Evolutionary conservation across 495 filamentous ascomycete genomes (phyloP).

Genomic region (Xylaria grammica): DNA sequence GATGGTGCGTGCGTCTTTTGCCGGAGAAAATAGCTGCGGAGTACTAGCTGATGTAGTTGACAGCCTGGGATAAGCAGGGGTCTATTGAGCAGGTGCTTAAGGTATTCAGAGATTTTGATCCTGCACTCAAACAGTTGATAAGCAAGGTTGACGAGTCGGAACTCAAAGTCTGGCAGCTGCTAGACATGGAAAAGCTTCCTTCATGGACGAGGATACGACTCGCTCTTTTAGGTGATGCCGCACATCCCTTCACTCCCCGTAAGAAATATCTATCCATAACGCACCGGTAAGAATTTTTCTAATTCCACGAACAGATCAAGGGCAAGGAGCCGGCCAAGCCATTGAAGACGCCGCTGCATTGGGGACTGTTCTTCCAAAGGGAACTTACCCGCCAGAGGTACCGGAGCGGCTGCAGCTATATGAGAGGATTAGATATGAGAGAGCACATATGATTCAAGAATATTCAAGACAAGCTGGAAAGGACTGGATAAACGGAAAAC

Average conservation of each 20-base stretch:
- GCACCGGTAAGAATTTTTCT: background rate
- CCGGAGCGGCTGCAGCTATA: conserved; percentile 58
- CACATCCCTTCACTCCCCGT: conserved; percentile 64
- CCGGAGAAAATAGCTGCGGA: no score
- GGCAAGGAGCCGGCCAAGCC: conserved; percentile 60
- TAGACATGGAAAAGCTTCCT: conserved; percentile 62
- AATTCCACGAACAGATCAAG: conserved; percentile 43
- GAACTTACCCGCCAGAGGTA: conserved; percentile 47
- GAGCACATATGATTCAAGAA: conserved; percentile 61
- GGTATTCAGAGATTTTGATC: conserved; percentile 57
- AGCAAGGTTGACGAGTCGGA: conserved; percentile 53
- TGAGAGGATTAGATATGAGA: conserved; percentile 55
- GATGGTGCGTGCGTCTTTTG: conserved; percentile 30
- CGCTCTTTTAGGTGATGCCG: conserved; percentile 65
- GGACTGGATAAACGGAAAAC: conserved; percentile 43
- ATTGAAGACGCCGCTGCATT: conserved; percentile 67
- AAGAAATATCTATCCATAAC: background rate
- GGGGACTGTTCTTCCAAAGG: conserved; percentile 54
- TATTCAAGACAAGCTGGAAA: conserved; percentile 53
- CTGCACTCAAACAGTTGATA: conserved; percentile 50
- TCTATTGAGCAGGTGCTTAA: conserved; percentile 53
- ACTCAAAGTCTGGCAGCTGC: conserved; percentile 62
- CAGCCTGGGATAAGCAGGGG: conserved; percentile 55
- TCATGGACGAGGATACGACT: conserved; percentile 57
- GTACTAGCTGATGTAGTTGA: no score